Evolutionary conservation across 768 basidiomycete species (phyloP).

Genomic region (Phaffia australis): DNA sequence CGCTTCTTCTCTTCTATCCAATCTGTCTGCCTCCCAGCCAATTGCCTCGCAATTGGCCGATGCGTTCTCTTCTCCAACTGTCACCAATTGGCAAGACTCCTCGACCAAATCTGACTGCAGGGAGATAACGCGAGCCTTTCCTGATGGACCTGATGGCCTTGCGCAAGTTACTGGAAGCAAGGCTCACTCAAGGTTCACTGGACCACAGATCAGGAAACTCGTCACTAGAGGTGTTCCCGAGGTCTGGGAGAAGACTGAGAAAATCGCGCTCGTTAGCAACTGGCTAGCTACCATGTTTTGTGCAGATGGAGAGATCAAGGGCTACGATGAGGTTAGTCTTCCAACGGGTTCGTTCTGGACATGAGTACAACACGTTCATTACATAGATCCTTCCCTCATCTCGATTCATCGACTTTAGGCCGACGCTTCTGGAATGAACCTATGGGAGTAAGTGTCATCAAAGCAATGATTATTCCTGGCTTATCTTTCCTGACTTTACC

Average conservation of each 20-base stretch:
- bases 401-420: conserved; percentile 3
- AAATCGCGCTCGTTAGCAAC: conserved; percentile 70
- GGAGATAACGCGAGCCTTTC: conserved; percentile 51
- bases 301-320: conserved; percentile 55
- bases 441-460: conserved; percentile 47
- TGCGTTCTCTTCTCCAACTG: conserved; percentile 57
- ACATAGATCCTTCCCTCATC: too few species aligned
- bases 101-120: conserved; percentile 67
- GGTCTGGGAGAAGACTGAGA: conserved; percentile 32
- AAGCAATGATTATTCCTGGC: neutral
- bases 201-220: conserved; percentile 69
- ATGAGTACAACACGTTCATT: neutral
- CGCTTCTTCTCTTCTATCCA: conserved; percentile 29
- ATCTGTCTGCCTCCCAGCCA: conserved; percentile 35
- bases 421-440: conserved; percentile 83
- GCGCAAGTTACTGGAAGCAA: conserved; percentile 69
- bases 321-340: conserved; percentile 57
- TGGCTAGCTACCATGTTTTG: conserved; percentile 71
- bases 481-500: neutral
- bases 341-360: neutral
- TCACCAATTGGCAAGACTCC: conserved; percentile 87
- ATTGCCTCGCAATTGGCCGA: conserved; percentile 53
- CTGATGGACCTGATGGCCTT: conserved; percentile 59
- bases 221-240: conserved; percentile 30
- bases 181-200: conserved; percentile 81